Base-by-base conservation (phyloP, 306 rosid genomes). In the Sechiopsis laciniata region DNA sequence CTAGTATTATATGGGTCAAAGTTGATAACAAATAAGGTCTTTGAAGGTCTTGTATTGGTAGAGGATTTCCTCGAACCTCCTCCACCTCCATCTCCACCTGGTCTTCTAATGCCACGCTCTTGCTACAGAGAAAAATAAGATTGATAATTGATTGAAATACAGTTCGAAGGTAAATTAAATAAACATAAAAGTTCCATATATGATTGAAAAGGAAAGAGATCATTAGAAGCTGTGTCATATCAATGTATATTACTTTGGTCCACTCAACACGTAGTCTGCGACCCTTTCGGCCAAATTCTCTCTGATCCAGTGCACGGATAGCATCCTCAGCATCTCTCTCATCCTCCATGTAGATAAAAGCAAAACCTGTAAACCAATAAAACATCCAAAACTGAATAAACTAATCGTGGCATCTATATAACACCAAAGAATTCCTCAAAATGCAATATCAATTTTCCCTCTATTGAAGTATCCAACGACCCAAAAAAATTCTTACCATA, bases 201-300 rank as follows among this genome's bases (percentile, higher is more conserved):
- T 16, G 51, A 7, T 26, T 61, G 8, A 24, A 35, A 58, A 56
- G 74, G 24, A 40, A 71, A 70, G 7, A 71, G 10, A 17, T 14
- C 17, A 24, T 51, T 70, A 22, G 13, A 70, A 22, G 24, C 4
- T 45, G 69, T 45, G 64, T 2, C 13, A 64, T n/a, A 64, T 64
- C 37, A 55, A 67, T 29, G 67, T 20, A 74, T 4, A 50, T 71
- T 77, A 95, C 99, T 85, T 91, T 95, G 20, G 99, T 91, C 99
- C 99, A 95, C 82, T 95, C 99, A 53, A 95, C 99, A 76, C 97
- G 97, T 75, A 95, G 96, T 75, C 96, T 85, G 50, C 96, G 99
- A 8, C 99, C 95, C 85, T 89, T 83, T 11, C 89, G 91, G 55
- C 99, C 97, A 88, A 89, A 95, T 73, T 91, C 99, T 62, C 81